Base-by-base conservation (phyloP, 805 yeast genomes). In the Debaryomyces tyrocola region DNA sequence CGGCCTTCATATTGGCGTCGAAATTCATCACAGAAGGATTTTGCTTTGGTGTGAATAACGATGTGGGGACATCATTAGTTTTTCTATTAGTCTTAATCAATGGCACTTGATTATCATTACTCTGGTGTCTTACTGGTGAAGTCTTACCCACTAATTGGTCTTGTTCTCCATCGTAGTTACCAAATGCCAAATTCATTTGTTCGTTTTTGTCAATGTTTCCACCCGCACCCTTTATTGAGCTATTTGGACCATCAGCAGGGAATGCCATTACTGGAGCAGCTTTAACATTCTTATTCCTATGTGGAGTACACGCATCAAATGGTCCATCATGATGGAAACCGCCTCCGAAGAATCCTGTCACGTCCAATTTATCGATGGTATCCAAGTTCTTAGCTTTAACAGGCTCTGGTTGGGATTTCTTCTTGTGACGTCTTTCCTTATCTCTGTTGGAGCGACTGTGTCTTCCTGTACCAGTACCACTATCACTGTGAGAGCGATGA, bases 321-420 rank as follows among this genome's bases (percentile, higher is more conserved):
- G 99, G 99, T 10, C 99, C 99, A 69, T 94, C 99, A 66, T 94
- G 98, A 67, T 94, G 99, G 77, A 94, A 94, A 2, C 95, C 89
- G 41, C 88, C 84, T 20, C 97, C 97, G 63, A 88, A 91, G 51
- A 91, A 78, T 1, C 96, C 97, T 10, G 97, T 91, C 40, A 92
- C 99, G 66, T 94, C 99, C 59, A 94, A 76, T 67, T 88, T 88
- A 70, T 94, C 99, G 56, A 94, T 94, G 4, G 95, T 89, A 60
- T 92, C 99, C 46, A 91, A 84, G 55, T 90, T 87, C 56, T 84
- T 83, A 11, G 90, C 78, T 54, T 80, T 74, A 58, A 70, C 70
- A 3, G 73, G 64, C 60, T 70, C 73, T 47, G 75, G 65, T 52
- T 69, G 57, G 59, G 74, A 68, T 48, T 63, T 62, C 31, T 69